Conservation (phyloP, 2,329 filamentous ascomycete species). For the Fusarium devonianum region DNA sequence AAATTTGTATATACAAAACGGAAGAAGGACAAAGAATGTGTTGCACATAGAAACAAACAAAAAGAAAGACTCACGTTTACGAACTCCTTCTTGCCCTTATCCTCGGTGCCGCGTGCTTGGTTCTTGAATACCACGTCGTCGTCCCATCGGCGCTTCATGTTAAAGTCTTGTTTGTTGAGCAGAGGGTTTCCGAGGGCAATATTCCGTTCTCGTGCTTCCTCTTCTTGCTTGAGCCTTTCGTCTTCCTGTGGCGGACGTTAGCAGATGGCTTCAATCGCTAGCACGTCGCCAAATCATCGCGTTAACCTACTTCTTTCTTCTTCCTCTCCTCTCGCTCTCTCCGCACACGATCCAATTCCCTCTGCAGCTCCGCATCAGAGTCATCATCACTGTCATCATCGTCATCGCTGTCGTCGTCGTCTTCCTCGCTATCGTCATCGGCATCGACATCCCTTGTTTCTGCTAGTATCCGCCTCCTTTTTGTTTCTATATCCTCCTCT, state of each 20-base stretch:
- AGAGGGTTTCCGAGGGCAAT: constrained; percentile 93
- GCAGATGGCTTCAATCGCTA: background rate
- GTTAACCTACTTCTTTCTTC: constrained; percentile 47
- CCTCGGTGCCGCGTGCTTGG: constrained; percentile 92
- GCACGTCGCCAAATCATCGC: background rate
- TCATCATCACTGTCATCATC: constrained; percentile 62
- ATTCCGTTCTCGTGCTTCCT: constrained; percentile 83
- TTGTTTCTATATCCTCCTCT: constrained; percentile 75
- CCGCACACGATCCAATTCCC: constrained; percentile 94
- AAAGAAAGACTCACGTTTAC: constrained; percentile 75
- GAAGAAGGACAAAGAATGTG: background rate
- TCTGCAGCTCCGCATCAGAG: constrained; percentile 79
- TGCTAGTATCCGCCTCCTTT: constrained; percentile 85
- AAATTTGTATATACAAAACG: constrained; percentile 3
- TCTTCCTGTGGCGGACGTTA: constrained; percentile 65
- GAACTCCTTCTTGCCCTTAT: constrained; percentile 92
- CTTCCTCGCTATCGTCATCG: constrained; percentile 66
- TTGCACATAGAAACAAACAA: constrained; percentile 4
- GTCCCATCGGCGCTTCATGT: constrained; percentile 92
- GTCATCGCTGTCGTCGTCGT: constrained; percentile 62
- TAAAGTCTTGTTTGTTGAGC: constrained; percentile 87
- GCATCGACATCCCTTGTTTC: constrained; percentile 90
- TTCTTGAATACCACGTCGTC: constrained; percentile 99
- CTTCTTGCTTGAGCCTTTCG: constrained; percentile 79
- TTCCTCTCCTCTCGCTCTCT: constrained; percentile 65